phyloP scores from a whole-genome alignment of 176 grass and related monocot species.

The Carex littledalei region DNA sequence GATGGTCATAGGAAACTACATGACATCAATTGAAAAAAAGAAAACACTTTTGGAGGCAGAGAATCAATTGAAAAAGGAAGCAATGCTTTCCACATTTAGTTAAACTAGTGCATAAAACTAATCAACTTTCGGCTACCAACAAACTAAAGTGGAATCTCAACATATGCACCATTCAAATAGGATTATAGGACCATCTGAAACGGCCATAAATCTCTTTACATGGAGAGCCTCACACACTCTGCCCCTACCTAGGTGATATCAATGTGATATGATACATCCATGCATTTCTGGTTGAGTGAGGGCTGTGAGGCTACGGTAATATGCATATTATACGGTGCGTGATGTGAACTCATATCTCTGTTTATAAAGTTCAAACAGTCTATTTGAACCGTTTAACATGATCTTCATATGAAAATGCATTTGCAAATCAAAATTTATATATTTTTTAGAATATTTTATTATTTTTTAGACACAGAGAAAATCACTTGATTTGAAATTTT shows the following conservation, averaged over 20 bases:
- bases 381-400: no score
- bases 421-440: no score
- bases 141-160: neutral
- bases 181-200: slow-evolving; percentile 10
- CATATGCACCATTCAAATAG: neutral
- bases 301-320: no score
- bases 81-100: neutral
- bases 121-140: slow-evolving; percentile 10
- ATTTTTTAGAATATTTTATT: no score
- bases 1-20: neutral
- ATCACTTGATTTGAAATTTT: no score
- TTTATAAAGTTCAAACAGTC: no score
- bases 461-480: no score
- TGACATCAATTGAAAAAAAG: neutral
- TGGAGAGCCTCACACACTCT: neutral
- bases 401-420: no score
- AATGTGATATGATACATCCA: neutral
- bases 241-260: neutral
- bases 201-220: slow-evolving; percentile 1
- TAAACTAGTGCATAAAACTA: neutral
- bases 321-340: no score
- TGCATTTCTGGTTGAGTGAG: neutral
- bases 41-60: neutral
- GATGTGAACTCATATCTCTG: no score
- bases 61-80: neutral